phyloP scores from a whole-genome alignment of 2,329 filamentous ascomycete genomes.

The Aspergillus neotritici region DNA sequence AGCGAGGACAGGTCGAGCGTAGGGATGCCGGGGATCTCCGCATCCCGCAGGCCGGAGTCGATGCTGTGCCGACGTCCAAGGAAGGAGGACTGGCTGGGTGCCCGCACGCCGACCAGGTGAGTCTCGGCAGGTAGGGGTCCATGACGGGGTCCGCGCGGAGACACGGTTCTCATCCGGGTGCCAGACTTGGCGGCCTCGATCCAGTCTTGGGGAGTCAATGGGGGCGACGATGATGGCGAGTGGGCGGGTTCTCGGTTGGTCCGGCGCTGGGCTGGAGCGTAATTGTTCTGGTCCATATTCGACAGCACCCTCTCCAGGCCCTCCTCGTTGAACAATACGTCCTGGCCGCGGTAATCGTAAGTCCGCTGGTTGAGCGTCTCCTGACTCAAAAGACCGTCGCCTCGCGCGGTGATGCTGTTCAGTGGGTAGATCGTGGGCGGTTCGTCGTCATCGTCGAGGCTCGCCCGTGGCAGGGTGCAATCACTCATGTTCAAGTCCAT shows the following conservation, averaged over 20 bases:
- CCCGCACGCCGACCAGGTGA: conserved; percentile 12
- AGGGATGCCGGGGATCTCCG: conserved; percentile 22
- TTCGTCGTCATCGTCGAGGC: conserved; percentile 15
- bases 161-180: conserved; percentile 16
- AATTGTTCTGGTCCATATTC: conserved; percentile 19
- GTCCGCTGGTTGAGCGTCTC: conserved; percentile 19
- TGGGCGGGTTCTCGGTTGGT: conserved; percentile 7
- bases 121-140: conserved; percentile 8
- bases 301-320: conserved; percentile 18
- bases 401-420: conserved; percentile 23
- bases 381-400: conserved; percentile 20
- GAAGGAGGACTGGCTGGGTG: conserved; percentile 22
- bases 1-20: conserved; percentile 25
- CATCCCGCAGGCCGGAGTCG: conserved; percentile 20
- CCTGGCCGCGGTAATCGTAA: conserved; percentile 17
- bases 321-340: conserved; percentile 17
- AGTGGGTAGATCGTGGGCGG: conserved; percentile 31
- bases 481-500: conserved; percentile 32
- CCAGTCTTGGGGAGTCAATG: conserved; percentile 40
- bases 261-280: conserved; percentile 14
- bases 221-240: conserved; percentile 22
- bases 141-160: conserved; percentile 4
- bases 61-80: conserved; percentile 24
- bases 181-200: conserved; percentile 34
- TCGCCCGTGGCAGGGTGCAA: conserved; percentile 20